Evolutionary conservation across 208 protist species (phyloP).

Genomic region (Entamoeba invadens): DNA sequence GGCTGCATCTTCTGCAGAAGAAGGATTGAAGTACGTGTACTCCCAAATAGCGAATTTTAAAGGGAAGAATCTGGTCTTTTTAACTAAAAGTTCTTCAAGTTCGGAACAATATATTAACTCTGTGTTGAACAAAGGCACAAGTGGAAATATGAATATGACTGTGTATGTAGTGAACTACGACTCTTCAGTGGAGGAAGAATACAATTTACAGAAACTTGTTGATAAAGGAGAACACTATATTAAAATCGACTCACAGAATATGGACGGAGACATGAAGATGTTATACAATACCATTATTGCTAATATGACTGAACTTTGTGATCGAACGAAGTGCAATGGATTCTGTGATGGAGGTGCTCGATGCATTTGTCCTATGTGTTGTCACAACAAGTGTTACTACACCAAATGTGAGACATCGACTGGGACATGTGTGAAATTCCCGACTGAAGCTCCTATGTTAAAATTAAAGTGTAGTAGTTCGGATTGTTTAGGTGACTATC

Average conservation of each 20-base stretch:
- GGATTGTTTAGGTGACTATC: background rate
- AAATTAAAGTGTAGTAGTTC: background rate
- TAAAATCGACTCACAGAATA: background rate
- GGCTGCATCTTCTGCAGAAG: background rate
- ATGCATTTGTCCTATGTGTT: background rate
- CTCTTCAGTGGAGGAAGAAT: background rate
- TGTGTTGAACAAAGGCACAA: background rate
- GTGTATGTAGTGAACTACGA: background rate
- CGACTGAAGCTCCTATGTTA: background rate
- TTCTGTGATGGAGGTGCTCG: background rate
- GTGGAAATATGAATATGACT: background rate
- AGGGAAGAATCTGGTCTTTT: background rate
- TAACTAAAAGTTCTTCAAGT: no score
- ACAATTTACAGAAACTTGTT: background rate
- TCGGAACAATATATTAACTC: no score
- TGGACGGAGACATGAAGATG: background rate
- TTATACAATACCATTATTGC: background rate
- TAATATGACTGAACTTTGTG: background rate
- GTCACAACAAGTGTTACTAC: background rate
- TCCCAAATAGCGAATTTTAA: background rate
- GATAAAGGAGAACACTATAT: background rate
- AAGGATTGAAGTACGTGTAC: background rate
- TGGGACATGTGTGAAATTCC: background rate
- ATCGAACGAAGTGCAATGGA: background rate
- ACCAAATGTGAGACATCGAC: background rate